These are phyloP conservation scores for Trypanosoma platydactyli DNA, from an alignment of 208 protist genomes.

Conservation along the genomic window DNA sequence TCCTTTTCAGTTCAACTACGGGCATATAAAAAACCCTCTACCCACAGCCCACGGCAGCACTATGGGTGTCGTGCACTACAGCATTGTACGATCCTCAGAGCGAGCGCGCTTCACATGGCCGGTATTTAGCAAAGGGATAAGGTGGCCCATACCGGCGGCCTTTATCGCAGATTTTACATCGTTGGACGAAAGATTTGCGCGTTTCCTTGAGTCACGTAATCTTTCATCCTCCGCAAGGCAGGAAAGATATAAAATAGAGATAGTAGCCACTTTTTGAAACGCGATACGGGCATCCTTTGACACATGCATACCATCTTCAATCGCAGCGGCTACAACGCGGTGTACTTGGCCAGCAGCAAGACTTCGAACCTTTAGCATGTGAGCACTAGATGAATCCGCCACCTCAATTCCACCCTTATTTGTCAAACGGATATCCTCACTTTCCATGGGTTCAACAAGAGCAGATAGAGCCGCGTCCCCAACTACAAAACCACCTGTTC, in stretches of 20 bases:
- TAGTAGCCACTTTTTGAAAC: slow-evolving; percentile 74
- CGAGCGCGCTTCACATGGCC: slow-evolving; percentile 42
- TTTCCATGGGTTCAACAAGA: background rate
- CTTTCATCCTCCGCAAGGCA: slow-evolving; percentile 74
- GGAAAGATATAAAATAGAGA: slow-evolving; percentile 67
- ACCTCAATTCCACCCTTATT: background rate
- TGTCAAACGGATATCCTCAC: background rate
- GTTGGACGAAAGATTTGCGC: slow-evolving; percentile 60
- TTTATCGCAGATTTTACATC: slow-evolving; percentile 67
- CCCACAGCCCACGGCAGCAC: background rate
- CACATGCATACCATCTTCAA: slow-evolving; percentile 67
- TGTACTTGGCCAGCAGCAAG: slow-evolving; percentile 81
- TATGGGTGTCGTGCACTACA: slow-evolving; percentile 1
- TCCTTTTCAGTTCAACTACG: background rate
- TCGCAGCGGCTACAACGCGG: slow-evolving; percentile 46
- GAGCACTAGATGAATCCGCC: background rate
- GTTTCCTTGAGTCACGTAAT: slow-evolving; percentile 35
- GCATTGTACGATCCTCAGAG: background rate
- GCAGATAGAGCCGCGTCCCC: background rate
- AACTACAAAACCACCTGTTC: background rate
- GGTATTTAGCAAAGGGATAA: slow-evolving; percentile 54
- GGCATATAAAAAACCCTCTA: background rate
- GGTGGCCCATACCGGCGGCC: slow-evolving; percentile 69
- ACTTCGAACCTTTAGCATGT: slow-evolving; percentile 18
- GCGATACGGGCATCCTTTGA: slow-evolving; percentile 69